These are phyloP conservation scores for Didymosphaeria variabile DNA, from an alignment of 2,329 filamentous ascomycete species.

Conservation along the genomic window DNA sequence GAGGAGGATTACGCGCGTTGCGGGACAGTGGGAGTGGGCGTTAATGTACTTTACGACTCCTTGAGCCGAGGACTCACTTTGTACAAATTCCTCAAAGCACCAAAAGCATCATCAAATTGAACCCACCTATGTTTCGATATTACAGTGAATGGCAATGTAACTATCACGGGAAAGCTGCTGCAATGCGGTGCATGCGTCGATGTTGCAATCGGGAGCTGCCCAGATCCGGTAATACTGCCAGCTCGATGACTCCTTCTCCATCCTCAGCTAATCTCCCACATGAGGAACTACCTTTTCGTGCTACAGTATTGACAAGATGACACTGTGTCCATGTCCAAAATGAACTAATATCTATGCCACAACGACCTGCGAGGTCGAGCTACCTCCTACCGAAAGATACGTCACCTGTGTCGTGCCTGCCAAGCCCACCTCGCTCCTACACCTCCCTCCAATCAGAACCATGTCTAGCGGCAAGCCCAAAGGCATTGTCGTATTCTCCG, in stretches of 20 bases:
- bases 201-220: conserved; percentile 20
- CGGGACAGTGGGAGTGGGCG: conserved; percentile 17
- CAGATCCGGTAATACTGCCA: conserved; percentile 23
- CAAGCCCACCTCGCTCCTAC: conserved; percentile 26
- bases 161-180: neutral
- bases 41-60: conserved; percentile 34
- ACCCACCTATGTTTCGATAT: neutral
- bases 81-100: conserved; percentile 40
- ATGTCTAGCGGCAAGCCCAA: conserved; percentile 43
- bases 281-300: conserved; percentile 23
- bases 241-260: conserved; percentile 35
- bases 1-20: conserved; percentile 12
- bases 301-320: conserved; percentile 22
- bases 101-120: conserved; percentile 19
- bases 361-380: conserved; percentile 20
- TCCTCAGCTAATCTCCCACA: conserved; percentile 22
- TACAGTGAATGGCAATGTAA: neutral
- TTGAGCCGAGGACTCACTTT: conserved; percentile 43
- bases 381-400: conserved; percentile 4
- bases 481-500: conserved; percentile 86
- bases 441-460: conserved; percentile 23
- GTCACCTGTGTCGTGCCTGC: conserved; percentile 25
- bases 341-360: conserved; percentile 30
- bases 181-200: conserved; percentile 9
- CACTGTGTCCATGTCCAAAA: conserved; percentile 30